phyloP scores from a whole-genome alignment of 345 rosid species.

The Balakata baccata region DNA sequence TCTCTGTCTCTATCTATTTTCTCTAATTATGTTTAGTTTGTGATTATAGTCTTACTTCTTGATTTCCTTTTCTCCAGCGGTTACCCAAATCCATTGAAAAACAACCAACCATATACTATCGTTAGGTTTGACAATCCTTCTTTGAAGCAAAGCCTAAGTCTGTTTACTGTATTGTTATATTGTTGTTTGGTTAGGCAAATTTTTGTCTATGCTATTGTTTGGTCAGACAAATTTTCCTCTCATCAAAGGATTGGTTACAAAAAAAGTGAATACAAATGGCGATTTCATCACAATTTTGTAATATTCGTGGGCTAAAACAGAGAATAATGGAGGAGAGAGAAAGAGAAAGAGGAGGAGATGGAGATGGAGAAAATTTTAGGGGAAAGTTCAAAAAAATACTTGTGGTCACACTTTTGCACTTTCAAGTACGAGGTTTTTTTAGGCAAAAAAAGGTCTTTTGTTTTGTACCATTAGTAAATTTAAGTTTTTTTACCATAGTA shows the following conservation, averaged over 20 bases:
- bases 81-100: slow-evolving; percentile 74
- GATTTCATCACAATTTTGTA: slow-evolving; percentile 6
- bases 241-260: slow-evolving; percentile 69
- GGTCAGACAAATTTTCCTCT: slow-evolving; percentile 71
- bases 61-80: slow-evolving; percentile 39
- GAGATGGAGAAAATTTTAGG: too few relatives aligned
- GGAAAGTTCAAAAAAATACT: too few relatives aligned
- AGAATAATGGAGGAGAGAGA: too few relatives aligned
- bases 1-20: background rate
- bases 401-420: too few relatives aligned
- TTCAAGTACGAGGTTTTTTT: too few relatives aligned
- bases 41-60: slow-evolving; percentile 7
- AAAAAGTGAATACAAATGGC: slow-evolving; percentile 40
- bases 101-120: slow-evolving; percentile 76
- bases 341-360: too few relatives aligned
- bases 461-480: too few relatives aligned
- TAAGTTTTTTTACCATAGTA: too few relatives aligned
- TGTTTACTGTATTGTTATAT: background rate
- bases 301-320: too few relatives aligned
- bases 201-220: too few relatives aligned
- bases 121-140: slow-evolving; percentile 57
- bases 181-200: too few relatives aligned
- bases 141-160: background rate
- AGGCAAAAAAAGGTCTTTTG: too few relatives aligned
- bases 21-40: background rate